Conservation (phyloP, 495 filamentous ascomycete species). For the Entonaema liquescens region DNA sequence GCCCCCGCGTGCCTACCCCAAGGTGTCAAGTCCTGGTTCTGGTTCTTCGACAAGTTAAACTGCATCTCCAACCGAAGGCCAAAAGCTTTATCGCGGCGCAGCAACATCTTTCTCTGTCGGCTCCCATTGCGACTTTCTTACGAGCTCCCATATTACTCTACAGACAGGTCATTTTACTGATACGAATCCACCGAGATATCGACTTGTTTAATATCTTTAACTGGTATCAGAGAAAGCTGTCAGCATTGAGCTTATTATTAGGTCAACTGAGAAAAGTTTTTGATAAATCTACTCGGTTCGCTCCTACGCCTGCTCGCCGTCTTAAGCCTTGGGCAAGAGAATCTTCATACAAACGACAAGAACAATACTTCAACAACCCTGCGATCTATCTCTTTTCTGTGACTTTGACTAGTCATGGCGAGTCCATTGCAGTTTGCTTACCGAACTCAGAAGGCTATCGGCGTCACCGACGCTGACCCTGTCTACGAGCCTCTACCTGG, state of each 20-base stretch:
- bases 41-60: constrained; percentile 14
- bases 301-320: constrained; percentile 1
- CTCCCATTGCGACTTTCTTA: constrained; percentile 10
- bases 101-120: constrained; percentile 12
- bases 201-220: constrained; percentile 22
- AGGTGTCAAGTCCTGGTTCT: constrained; percentile 6
- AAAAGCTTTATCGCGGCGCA: constrained; percentile 23
- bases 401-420: constrained; percentile 90
- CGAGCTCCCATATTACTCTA: background rate
- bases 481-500: constrained; percentile 85
- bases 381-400: constrained; percentile 58
- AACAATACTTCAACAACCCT: constrained; percentile 33
- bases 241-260: background rate
- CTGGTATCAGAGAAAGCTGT: constrained; percentile 3
- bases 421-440: constrained; percentile 89
- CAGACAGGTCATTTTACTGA: constrained; percentile 8
- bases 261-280: constrained; percentile 31
- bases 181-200: constrained; percentile 17
- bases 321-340: constrained; percentile 33
- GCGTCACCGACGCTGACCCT: constrained; percentile 88
- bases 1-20: constrained; percentile 24
- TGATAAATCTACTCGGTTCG: constrained; percentile 36
- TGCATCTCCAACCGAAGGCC: constrained; percentile 10
- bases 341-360: constrained; percentile 39
- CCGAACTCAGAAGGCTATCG: constrained; percentile 95